Evolutionary conservation across 2,329 filamentous ascomycete genomes (phyloP), one percentile per base, ranked within the genome.

Genomic region (Epichloe typhina): DNA sequence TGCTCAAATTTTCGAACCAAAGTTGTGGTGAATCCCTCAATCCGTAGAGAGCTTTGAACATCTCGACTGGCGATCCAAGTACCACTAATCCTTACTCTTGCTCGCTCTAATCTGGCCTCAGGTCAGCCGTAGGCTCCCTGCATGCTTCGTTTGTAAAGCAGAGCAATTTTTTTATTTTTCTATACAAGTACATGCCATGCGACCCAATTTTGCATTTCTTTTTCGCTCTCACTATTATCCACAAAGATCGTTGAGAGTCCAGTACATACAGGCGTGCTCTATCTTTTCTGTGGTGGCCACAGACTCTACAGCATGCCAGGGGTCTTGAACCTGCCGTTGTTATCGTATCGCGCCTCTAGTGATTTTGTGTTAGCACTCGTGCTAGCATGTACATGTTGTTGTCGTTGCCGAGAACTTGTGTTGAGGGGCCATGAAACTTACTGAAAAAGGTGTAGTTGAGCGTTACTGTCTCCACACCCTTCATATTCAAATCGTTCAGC

Each of bases 391-490:
- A 2, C 4, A 19, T 3, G 17, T 46, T 46, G 15, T 36, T 46
- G 31, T 33, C 5, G 11, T 21, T 8, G 17, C 12, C n/a, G 15
- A 6, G 12, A 6, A 6, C 6, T 23, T 23, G 17, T 21, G 12
- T 21, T 4, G 11, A 36, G 26, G 13, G 12, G 3, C 1, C 7
- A 19, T 26, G 6, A 9, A 46, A 77, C 88, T 74, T 72, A 95
- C 89, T 98, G 68, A 98, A 98, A 66, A 98, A 98, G 0, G 93
- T 98, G 71, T 98, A 98, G 59, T 84, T 95, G 62, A 98, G 69
- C 36, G 93, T 98, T 50, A 98, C 89, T 2, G 90, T 95, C 71
- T 96, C 88, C 55, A 98, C 88, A 0, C 86, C 86, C 69, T 79
- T 87, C 91, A 96, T 97, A 56, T 86, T 90, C 48, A 91, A 73